Evolutionary conservation across 2,329 filamentous ascomycete genomes (phyloP), one percentile per base, ranked within the genome.

Genomic region (Alternaria dauci): DNA sequence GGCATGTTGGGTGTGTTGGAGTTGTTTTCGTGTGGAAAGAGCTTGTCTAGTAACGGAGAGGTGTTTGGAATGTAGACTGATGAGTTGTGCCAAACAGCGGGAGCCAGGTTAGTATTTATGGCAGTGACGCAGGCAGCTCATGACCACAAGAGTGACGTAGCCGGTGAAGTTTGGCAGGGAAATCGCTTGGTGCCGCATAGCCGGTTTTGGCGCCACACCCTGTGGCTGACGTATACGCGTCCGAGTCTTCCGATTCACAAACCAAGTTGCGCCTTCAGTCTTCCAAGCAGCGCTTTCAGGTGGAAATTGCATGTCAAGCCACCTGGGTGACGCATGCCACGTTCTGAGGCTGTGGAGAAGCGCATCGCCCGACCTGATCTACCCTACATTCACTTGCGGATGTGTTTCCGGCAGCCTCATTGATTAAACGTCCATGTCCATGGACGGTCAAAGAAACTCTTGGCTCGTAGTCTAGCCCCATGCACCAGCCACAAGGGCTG

Each of bases 1-100:
- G 85, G 80, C 86, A 88, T 88, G 74, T 59, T 83, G 81, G 67
- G 55, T 72, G 64, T 59, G 52, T 58, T 60, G 46, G 36, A 14
- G 50, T 55, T 18, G 52, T 48, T 42, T 38, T 52, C 55, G 34
- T 16, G 12, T 46, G 30, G 5, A n/a, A 16, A 28, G 12, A 23
- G 23, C 9, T 32, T 47, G 42, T 41, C 36, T 51, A 38, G 47
- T 47, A 28, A 14, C 52, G 57, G 20, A 47, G 32, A 44, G 36
- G 32, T 46, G 39, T 38, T 48, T 44, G 30, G 42, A 52, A 58
- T 54, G 44, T 50, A 39, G 43, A 41, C 25, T 57, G 52, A 32
- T 55, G 43, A 53, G 48, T 59, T 54, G 41, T 61, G 59, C 44
- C 52, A 59, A 42, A 50, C 51, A 63, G 62, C 42, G 61, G 59